Evolutionary conservation across 2,329 filamentous ascomycete species (phyloP), one percentile per base, ranked within the genome.

Genomic region (Colletotrichum lentis): DNA sequence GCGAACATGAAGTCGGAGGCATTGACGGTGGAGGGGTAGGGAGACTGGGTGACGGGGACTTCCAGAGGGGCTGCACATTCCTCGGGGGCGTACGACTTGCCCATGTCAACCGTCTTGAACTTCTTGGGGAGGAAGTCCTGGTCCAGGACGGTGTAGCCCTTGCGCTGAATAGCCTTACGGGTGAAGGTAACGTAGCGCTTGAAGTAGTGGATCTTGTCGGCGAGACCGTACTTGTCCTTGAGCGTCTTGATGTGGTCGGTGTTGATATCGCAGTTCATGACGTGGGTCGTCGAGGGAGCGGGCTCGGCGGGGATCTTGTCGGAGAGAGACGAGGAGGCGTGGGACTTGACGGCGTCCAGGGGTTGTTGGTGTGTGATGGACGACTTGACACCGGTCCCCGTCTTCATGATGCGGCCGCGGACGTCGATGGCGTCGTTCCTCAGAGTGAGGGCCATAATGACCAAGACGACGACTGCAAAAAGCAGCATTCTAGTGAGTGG

Each of bases 1-100:
- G 85, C 85, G 69, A 88, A 88, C 75, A 88, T 83, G 74, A 87
- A 85, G 68, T 86, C 84, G 44, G 84, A 85, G 12, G 84, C 80
- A 67, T 88, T 84, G 63, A 83, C 85, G 1, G 81, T 81, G 3
- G 78, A 75, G 5, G 86, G 85, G 65, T 79, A 82, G 3, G 81
- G 80, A 0, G 86, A 88, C 53, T 79, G 78, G 8, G 85, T 75
- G 3, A 88, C 85, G 0, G 82, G 79, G 7, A 87, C 79, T 41
- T 84, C 78, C 18, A 88, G 77, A 0, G 86, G 84, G 61, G 80
- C 78, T 20, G 80, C 75, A 70, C 86, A 88, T 22, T 76, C 74
- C 63, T 84, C 80, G 27, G 78, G 71, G 7, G 74, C 71, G 59
- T 82, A 80, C 47, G 75, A 77, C 70, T 81, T 81, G 61, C 77